phyloP scores from a whole-genome alignment of 352 stramenopile species.

The Phytophthora ohioensis region DNA sequence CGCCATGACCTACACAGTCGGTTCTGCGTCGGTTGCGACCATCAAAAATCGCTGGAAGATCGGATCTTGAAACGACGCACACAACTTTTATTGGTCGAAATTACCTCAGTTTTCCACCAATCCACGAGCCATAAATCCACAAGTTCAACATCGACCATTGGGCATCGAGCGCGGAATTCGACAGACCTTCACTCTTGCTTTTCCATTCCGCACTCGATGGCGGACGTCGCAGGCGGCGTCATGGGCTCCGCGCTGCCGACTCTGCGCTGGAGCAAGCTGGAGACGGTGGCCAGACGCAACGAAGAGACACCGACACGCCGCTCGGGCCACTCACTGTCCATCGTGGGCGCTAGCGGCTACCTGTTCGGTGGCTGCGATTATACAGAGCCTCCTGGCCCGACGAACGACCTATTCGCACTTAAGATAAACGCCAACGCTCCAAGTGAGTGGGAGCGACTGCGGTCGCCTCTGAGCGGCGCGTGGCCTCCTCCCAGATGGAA shows the following conservation, averaged over 20 bases:
- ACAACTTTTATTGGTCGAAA: conserved; percentile 29
- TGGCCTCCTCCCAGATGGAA: conserved; percentile 83
- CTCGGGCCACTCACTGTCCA: conserved; percentile 94
- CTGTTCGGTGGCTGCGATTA: conserved; percentile 95
- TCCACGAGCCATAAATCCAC: not conserved
- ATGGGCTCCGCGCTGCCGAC: conserved; percentile 19
- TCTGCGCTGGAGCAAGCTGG: conserved; percentile 69
- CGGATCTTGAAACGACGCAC: conserved; percentile 61
- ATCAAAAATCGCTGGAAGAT: conserved; percentile 23
- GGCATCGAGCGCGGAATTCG: too few species aligned
- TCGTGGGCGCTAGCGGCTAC: conserved; percentile 90
- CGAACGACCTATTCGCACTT: conserved; percentile 94
- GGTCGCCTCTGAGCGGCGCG: conserved; percentile 36
- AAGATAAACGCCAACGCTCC: conserved; percentile 78
- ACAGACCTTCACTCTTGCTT: conserved; percentile 20
- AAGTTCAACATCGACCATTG: conserved; percentile 22
- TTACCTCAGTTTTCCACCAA: conserved; percentile 20
- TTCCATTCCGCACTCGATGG: conserved; percentile 15
- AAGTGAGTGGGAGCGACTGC: conserved; percentile 80
- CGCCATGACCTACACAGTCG: conserved; percentile 47
- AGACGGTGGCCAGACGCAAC: conserved; percentile 62
- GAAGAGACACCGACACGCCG: conserved; percentile 90
- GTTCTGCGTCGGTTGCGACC: not conserved
- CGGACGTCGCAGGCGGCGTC: conserved; percentile 4
- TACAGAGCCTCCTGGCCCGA: conserved; percentile 88